Percentiles rank a stretch among this genome's conserved stretches.
phyloP scores from a whole-genome alignment of 441 rosid genomes.

The Erodium trifolium region DNA sequence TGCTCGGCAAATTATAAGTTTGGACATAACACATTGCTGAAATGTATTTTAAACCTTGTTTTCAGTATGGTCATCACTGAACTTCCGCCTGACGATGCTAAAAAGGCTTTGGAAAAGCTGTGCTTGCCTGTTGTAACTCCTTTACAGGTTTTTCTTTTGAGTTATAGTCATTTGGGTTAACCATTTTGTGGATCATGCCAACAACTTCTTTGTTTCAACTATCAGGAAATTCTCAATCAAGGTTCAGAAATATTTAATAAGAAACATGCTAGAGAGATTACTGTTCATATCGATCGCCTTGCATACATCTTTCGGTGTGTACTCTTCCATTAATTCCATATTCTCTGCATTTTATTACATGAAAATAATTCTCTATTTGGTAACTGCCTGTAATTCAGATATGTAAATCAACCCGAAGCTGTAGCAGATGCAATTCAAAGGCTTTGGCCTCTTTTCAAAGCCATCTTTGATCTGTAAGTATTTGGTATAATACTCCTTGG shows the following conservation, averaged over 20 bases:
- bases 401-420: constrained; percentile 92
- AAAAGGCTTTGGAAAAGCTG: constrained; percentile 71
- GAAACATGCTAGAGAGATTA: constrained; percentile 88
- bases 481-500: background rate
- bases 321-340: constrained; percentile 12
- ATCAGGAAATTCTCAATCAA: constrained; percentile 66
- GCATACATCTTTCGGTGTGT: constrained; percentile 92
- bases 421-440: constrained; percentile 91
- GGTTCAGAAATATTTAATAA: constrained; percentile 74
- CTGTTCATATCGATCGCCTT: constrained; percentile 89
- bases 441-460: constrained; percentile 90
- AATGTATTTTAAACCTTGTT: constrained; percentile 25
- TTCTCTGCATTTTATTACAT: constrained; percentile 9
- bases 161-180: constrained; percentile 16
- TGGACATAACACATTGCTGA: constrained; percentile 18
- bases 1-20: constrained; percentile 16
- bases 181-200: constrained; percentile 20
- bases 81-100: constrained; percentile 85
- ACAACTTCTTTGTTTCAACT: constrained; percentile 19
- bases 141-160: constrained; percentile 53
- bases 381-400: constrained; percentile 39
- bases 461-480: constrained; percentile 83
- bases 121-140: constrained; percentile 81
- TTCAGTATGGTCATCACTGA: constrained; percentile 93
- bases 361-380: constrained; percentile 20